These are phyloP conservation scores for Penicillium sp. DNA, from an alignment of 2,329 filamentous ascomycete genomes.

Conservation along the genomic window DNA sequence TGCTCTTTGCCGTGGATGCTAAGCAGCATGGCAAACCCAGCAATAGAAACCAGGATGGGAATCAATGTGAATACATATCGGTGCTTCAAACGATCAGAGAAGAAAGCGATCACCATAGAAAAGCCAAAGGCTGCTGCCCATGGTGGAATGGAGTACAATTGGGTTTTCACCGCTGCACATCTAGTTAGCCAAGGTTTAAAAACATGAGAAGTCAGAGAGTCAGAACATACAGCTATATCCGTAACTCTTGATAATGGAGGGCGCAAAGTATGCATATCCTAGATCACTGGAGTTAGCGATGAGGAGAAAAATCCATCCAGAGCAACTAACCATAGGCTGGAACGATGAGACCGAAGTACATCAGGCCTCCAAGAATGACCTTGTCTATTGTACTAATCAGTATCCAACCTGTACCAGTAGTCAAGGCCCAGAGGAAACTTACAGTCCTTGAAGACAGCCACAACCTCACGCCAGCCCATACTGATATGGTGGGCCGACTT, in stretches of 20 bases:
- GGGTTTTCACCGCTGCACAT: slow-evolving; percentile 48
- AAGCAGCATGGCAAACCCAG: slow-evolving; percentile 74
- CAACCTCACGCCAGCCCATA: slow-evolving; percentile 60
- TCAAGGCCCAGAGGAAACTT: slow-evolving; percentile 16
- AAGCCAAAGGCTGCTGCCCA: slow-evolving; percentile 76
- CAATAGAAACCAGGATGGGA: slow-evolving; percentile 67
- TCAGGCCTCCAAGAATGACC: slow-evolving; percentile 70
- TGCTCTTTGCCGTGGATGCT: slow-evolving; percentile 62
- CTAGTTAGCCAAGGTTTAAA: slow-evolving; percentile 4
- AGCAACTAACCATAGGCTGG: slow-evolving; percentile 61
- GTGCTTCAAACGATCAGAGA: slow-evolving; percentile 71
- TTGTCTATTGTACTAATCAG: slow-evolving; percentile 47
- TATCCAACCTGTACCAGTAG: neutral
- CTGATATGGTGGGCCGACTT: slow-evolving; percentile 62
- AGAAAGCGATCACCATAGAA: slow-evolving; percentile 69
- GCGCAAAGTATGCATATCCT: slow-evolving; percentile 72
- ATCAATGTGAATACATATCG: slow-evolving; percentile 72
- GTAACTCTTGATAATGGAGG: slow-evolving; percentile 68
- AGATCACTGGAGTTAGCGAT: slow-evolving; percentile 15
- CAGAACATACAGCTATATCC: slow-evolving; percentile 52
- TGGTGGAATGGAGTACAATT: slow-evolving; percentile 54
- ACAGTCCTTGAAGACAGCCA: slow-evolving; percentile 67
- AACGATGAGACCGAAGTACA: slow-evolving; percentile 79
- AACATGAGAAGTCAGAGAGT: neutral
- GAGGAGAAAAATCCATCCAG: neutral